phyloP scores from a whole-genome alignment of 768 basidiomycete species.

The Auriscalpium orientale region DNA sequence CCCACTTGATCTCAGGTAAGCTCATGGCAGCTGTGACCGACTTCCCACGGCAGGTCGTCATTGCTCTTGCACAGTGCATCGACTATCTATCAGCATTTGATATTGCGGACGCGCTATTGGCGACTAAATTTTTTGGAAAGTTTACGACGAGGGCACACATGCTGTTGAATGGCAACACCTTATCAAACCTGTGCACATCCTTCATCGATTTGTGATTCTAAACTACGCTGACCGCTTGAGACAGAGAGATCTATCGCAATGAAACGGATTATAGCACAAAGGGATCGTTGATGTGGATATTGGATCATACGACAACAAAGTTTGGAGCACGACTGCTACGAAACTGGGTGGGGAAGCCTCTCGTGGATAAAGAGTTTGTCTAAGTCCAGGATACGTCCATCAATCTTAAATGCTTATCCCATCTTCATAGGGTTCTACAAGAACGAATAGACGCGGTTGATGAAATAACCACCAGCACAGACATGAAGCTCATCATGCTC shows the following conservation, averaged over 20 bases:
- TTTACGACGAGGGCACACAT: slow-evolving; percentile 78
- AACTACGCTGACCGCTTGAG: background rate
- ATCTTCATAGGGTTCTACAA: slow-evolving; percentile 48
- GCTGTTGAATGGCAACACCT: slow-evolving; percentile 82
- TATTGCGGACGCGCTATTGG: slow-evolving; percentile 71
- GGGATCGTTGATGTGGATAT: slow-evolving; percentile 78
- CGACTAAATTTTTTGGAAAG: slow-evolving; percentile 68
- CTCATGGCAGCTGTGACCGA: slow-evolving; percentile 54
- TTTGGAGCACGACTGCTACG: slow-evolving; percentile 83
- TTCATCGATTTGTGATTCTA: background rate
- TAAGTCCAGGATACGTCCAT: background rate
- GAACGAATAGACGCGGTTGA: slow-evolving; percentile 79
- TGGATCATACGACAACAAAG: slow-evolving; percentile 81
- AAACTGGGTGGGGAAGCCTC: slow-evolving; percentile 81
- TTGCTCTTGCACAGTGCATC: slow-evolving; percentile 69
- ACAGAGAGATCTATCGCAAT: slow-evolving; percentile 84
- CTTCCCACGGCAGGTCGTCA: slow-evolving; percentile 62
- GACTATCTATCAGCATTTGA: slow-evolving; percentile 65
- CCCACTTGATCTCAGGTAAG: slow-evolving; percentile 35
- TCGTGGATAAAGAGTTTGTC: slow-evolving; percentile 59
- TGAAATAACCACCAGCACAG: slow-evolving; percentile 62
- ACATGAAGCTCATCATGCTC: slow-evolving; percentile 57
- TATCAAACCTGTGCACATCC: slow-evolving; percentile 58
- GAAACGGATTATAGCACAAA: slow-evolving; percentile 67
- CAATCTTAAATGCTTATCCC: background rate